Percentiles rank a stretch among this genome's conserved stretches.
Evolutionary conservation across 257 asterid genomes (phyloP).

Genomic region (Scutellaria galericulata): DNA sequence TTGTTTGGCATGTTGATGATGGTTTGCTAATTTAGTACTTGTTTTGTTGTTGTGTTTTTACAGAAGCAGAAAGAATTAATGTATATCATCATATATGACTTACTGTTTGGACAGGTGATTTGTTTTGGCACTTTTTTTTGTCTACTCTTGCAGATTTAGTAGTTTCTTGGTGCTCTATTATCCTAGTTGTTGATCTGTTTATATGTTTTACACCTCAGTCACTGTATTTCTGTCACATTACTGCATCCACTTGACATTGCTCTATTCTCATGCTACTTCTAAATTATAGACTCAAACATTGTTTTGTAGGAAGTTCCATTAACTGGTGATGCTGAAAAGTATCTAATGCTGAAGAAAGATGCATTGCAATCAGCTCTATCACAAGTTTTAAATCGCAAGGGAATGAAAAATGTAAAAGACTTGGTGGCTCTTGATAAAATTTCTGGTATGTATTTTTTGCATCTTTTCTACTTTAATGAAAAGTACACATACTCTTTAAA

Average conservation of each 20-base stretch:
- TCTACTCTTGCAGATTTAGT: background rate
- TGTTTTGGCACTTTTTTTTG: slow-evolving; percentile 3
- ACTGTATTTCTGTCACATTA: background rate
- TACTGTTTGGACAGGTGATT: slow-evolving; percentile 85
- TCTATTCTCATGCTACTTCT: slow-evolving; percentile 24
- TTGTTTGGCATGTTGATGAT: slow-evolving; percentile 20
- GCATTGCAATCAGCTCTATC: slow-evolving; percentile 65
- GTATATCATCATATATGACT: slow-evolving; percentile 70
- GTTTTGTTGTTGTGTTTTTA: slow-evolving; percentile 34
- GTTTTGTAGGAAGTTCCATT: slow-evolving; percentile 58
- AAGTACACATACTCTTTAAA: background rate
- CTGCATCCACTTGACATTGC: slow-evolving; percentile 22
- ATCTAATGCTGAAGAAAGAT: slow-evolving; percentile 61
- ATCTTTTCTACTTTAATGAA: slow-evolving; percentile 19
- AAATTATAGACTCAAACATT: slow-evolving; percentile 2
- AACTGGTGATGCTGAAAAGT: slow-evolving; percentile 87
- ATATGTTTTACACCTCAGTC: background rate
- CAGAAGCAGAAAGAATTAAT: slow-evolving; percentile 84
- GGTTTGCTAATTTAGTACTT: background rate
- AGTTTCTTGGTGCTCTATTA: background rate
- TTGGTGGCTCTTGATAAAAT: slow-evolving; percentile 60
- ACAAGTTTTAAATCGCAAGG: slow-evolving; percentile 53
- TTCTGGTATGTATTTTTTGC: slow-evolving; percentile 51
- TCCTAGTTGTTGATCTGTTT: slow-evolving; percentile 3
- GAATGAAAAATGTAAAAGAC: slow-evolving; percentile 61